A percentile compares a stretch with the other conserved stretches of the same genome.
Evolutionary conservation across 2,329 filamentous ascomycete genomes (phyloP).

Genomic region (Colletotrichum spinosum): DNA sequence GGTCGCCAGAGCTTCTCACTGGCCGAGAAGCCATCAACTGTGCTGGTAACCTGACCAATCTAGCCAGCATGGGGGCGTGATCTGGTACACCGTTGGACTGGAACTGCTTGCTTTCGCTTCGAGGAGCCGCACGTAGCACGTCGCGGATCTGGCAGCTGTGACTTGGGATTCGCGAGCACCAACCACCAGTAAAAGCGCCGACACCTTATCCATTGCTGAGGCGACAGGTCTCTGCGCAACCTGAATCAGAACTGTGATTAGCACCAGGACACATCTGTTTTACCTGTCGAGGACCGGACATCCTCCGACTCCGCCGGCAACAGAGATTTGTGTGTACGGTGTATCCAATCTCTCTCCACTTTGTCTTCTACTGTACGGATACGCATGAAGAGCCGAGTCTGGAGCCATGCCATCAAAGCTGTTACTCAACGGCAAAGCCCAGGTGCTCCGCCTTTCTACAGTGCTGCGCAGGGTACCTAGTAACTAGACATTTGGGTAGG

Average conservation of each 20-base stretch:
- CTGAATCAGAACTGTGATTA: slow-evolving; percentile 15
- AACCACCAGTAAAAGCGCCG: slow-evolving; percentile 4
- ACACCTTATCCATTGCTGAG: slow-evolving; percentile 2
- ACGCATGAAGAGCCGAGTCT: background rate
- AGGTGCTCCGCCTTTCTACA: too few relatives aligned
- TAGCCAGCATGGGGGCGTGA: too few relatives aligned
- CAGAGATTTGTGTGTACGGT: too few relatives aligned
- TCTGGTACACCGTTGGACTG: background rate
- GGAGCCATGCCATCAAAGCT: too few relatives aligned
- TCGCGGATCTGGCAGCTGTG: slow-evolving; percentile 12
- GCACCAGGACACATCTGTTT: slow-evolving; percentile 14
- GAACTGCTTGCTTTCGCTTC: slow-evolving; percentile 10
- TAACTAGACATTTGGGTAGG: too few relatives aligned
- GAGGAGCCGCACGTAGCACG: slow-evolving; percentile 3
- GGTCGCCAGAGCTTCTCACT: background rate
- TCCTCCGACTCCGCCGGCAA: slow-evolving; percentile 10
- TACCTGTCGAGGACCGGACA: slow-evolving; percentile 7
- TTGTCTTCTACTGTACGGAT: slow-evolving; percentile 1
- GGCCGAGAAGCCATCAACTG: too few relatives aligned
- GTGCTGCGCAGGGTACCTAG: too few relatives aligned
- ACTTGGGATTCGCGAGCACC: slow-evolving; percentile 10
- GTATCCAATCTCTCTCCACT: background rate
- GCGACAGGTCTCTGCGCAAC: background rate
- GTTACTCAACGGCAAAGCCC: too few relatives aligned
- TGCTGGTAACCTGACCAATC: too few relatives aligned